Percentiles rank a stretch among this genome's conserved stretches.
Evolutionary conservation across 768 basidiomycete species (phyloP).

Genomic region (Boletus coccyginus): DNA sequence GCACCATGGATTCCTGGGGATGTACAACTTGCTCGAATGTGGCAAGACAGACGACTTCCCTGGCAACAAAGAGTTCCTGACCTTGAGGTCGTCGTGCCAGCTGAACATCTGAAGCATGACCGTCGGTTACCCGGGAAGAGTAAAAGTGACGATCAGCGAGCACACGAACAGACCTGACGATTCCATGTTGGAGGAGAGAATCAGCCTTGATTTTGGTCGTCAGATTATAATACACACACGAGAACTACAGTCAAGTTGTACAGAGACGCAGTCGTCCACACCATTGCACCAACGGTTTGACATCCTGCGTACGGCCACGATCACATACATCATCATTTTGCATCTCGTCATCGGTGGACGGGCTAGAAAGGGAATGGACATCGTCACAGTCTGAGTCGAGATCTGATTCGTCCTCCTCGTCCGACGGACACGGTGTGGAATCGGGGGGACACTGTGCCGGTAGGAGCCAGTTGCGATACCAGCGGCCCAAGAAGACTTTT

Average conservation of each 20-base stretch:
- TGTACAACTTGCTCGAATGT: slow-evolving; percentile 29
- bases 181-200: too few species aligned
- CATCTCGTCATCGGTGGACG: slow-evolving; percentile 38
- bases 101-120: slow-evolving; percentile 36
- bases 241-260: slow-evolving; percentile 3
- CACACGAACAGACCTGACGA: not conserved
- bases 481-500: slow-evolving; percentile 72
- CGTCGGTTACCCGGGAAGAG: slow-evolving; percentile 29
- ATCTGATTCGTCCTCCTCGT: slow-evolving; percentile 39
- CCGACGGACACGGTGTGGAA: slow-evolving; percentile 23
- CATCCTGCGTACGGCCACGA: slow-evolving; percentile 41
- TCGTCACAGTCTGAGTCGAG: slow-evolving; percentile 22
- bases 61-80: slow-evolving; percentile 37
- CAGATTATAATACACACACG: not conserved
- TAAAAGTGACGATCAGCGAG: not conserved
- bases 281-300: slow-evolving; percentile 38
- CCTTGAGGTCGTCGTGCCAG: slow-evolving; percentile 34
- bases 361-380: slow-evolving; percentile 29
- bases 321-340: slow-evolving; percentile 39
- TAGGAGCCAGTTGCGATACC: slow-evolving; percentile 67
- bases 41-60: slow-evolving; percentile 41
- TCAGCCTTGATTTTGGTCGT: not conserved
- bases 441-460: slow-evolving; percentile 28
- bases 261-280: slow-evolving; percentile 25
- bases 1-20: slow-evolving; percentile 41